phyloP scores from a whole-genome alignment of 225 moss, liverwort and hornwort species.

The Pleurozium schreberi region DNA sequence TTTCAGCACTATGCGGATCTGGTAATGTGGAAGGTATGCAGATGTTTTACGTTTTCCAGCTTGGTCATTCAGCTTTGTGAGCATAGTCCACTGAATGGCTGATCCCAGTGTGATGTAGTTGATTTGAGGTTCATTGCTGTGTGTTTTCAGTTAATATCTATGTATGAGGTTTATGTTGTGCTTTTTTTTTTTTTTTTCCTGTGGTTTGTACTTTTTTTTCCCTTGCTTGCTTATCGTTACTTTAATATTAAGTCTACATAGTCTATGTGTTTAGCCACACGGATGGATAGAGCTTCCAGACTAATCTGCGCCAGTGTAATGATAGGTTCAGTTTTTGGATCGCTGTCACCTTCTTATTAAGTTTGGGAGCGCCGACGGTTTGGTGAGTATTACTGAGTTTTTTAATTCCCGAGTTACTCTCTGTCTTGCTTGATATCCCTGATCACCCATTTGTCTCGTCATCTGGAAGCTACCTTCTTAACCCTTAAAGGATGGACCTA shows the following conservation, averaged over 20 bases:
- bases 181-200: neutral
- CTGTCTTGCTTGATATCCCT: neutral
- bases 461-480: neutral
- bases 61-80: neutral
- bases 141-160: neutral
- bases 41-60: neutral
- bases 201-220: neutral
- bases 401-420: neutral
- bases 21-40: constrained; percentile 88
- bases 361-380: constrained; percentile 77
- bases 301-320: neutral
- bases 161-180: neutral
- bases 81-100: neutral
- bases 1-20: constrained; percentile 77
- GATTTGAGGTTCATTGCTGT: neutral
- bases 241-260: neutral
- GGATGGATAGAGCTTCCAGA: neutral
- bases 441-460: neutral
- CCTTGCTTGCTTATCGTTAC: neutral
- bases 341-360: constrained; percentile 77
- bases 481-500: too few species aligned
- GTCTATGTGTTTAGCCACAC: neutral
- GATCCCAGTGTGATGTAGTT: neutral
- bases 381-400: constrained; percentile 37
- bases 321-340: constrained; percentile 82